Percentiles rank a stretch among this genome's conserved stretches.
phyloP scores from a whole-genome alignment of 2,329 filamentous ascomycete species.

The Orbilia brochopaga region DNA sequence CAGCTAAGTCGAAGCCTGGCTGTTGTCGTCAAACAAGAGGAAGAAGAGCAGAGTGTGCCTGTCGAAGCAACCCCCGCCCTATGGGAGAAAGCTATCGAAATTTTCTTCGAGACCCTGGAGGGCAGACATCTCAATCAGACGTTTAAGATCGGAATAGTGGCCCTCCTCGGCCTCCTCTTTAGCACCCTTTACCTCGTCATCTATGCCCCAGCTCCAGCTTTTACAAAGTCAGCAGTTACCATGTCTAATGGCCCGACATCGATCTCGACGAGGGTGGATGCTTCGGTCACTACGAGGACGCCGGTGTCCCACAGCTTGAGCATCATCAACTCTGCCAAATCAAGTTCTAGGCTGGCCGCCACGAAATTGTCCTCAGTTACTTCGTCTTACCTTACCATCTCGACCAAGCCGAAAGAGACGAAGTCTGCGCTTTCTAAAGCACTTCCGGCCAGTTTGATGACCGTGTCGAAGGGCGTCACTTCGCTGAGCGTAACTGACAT shows the following conservation, averaged over 20 bases:
- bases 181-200: conserved; percentile 32
- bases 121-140: not conserved
- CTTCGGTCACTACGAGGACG: conserved; percentile 13
- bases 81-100: conserved; percentile 22
- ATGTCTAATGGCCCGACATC: not conserved
- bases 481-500: conserved; percentile 43
- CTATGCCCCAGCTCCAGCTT: conserved; percentile 10
- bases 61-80: conserved; percentile 6
- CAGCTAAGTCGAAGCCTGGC: conserved; percentile 65
- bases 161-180: conserved; percentile 14
- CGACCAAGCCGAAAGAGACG: conserved; percentile 3
- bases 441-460: conserved; percentile 32
- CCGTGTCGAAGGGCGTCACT: conserved; percentile 23
- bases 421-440: conserved; percentile 22
- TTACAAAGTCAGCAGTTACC: conserved; percentile 9
- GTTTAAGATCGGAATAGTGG: conserved; percentile 9
- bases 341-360: conserved; percentile 32
- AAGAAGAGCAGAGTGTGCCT: conserved; percentile 21
- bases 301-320: conserved; percentile 22
- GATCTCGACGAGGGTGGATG: conserved; percentile 2
- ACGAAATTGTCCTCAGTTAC: conserved; percentile 16
- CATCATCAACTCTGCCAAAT: conserved; percentile 9
- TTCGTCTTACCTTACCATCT: conserved; percentile 4
- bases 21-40: conserved; percentile 57
- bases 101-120: conserved; percentile 22